phyloP scores from a whole-genome alignment of 495 filamentous ascomycete species.

The Penicillium samsonianum region DNA sequence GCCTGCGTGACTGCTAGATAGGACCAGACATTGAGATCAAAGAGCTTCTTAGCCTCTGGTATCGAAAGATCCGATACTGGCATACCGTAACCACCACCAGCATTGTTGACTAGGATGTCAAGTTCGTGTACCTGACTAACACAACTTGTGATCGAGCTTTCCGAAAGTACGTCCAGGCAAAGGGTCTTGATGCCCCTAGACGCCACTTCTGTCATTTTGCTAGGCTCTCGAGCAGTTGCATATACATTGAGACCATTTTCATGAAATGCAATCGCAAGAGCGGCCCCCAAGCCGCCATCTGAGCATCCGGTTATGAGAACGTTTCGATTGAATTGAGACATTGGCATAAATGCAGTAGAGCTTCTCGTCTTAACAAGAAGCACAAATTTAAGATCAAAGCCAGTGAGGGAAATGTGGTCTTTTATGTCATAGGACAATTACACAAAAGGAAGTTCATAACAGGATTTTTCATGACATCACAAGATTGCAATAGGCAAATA shows the following conservation, averaged over 20 bases:
- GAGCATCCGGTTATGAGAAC: constrained; percentile 52
- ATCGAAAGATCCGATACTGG: constrained; percentile 40
- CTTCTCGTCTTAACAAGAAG: no score
- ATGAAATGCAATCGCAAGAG: constrained; percentile 42
- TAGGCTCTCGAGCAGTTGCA: constrained; percentile 44
- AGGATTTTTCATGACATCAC: no score
- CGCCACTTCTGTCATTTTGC: constrained; percentile 37
- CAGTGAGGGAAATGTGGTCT: no score
- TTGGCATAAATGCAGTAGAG: no score
- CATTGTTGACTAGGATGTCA: constrained; percentile 48
- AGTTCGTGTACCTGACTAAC: constrained; percentile 25
- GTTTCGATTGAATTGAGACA: no score
- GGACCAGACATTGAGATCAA: constrained; percentile 47
- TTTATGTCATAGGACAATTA: no score
- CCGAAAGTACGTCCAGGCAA: constrained; percentile 36
- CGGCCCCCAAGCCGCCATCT: constrained; percentile 44
- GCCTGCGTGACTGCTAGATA: constrained; percentile 39
- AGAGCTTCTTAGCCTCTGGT: constrained; percentile 40
- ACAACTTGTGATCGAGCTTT: constrained; percentile 30
- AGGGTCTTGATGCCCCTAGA: constrained; percentile 31
- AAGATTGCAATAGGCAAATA: no score
- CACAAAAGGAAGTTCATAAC: no score
- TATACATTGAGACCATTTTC: constrained; percentile 42
- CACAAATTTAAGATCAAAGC: no score
- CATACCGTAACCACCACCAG: constrained; percentile 31